Conservation (phyloP, 202 grass and related monocot genomes). For the Digitaria exilis region DNA sequence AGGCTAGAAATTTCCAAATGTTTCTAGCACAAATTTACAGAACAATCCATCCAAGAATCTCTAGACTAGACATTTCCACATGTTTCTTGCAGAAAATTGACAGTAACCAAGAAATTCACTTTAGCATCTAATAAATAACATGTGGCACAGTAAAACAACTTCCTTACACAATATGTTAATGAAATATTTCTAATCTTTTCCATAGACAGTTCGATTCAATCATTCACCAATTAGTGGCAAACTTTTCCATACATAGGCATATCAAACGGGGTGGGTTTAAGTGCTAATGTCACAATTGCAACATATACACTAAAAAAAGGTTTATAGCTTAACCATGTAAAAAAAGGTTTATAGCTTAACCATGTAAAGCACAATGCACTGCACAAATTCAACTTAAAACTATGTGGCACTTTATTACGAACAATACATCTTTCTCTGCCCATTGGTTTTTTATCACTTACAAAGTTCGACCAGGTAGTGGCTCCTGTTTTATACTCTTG, state of each 20-base stretch:
- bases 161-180: neutral
- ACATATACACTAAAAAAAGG: neutral
- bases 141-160: neutral
- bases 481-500: neutral
- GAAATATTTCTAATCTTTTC: slow-evolving; percentile 29
- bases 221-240: neutral
- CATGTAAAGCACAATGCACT: neutral
- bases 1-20: neutral
- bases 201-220: neutral
- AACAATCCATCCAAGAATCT: neutral
- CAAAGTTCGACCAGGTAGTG: no score
- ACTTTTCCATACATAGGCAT: neutral
- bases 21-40: neutral
- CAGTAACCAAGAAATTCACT: no score
- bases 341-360: neutral
- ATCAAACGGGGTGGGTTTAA: neutral
- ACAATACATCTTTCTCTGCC: neutral
- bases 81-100: no score
- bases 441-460: neutral
- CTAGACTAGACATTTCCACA: no score
- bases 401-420: neutral
- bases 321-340: no score
- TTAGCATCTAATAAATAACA: no score
- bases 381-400: neutral
- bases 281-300: neutral